These are phyloP conservation scores for Clohesyomyces aquaticus DNA, from an alignment of 495 filamentous ascomycete species.

Conservation along the genomic window DNA sequence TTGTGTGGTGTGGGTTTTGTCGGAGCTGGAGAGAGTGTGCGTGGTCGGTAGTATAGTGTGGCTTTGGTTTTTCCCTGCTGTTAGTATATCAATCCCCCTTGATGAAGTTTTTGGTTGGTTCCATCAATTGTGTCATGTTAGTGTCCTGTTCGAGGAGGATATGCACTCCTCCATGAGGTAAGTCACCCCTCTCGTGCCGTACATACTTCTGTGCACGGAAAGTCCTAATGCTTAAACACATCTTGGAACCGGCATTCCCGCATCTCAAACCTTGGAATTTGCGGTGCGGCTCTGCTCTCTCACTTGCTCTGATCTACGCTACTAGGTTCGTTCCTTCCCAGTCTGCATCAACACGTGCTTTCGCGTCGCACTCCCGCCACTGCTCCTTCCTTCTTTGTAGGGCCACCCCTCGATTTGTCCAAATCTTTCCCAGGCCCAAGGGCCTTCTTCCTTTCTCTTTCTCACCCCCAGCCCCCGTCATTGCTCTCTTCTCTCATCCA, in stretches of 20 bases:
- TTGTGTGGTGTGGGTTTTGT: constrained; percentile 22
- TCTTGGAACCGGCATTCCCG: too few relatives aligned
- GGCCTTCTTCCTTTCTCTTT: neutral
- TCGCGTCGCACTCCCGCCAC: constrained; percentile 6
- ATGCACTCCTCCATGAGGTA: too few relatives aligned
- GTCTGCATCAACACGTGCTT: constrained; percentile 5
- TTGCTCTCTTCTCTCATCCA: neutral
- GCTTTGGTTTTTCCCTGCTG: constrained; percentile 1
- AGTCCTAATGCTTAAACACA: too few relatives aligned
- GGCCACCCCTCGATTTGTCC: too few relatives aligned
- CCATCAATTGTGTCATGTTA: too few relatives aligned
- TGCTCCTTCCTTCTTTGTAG: constrained; percentile 3
- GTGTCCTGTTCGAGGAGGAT: too few relatives aligned
- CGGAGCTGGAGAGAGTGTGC: constrained; percentile 5
- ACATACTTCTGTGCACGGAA: too few relatives aligned
- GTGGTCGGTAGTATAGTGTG: neutral
- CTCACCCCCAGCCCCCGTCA: too few relatives aligned
- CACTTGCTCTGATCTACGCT: neutral
- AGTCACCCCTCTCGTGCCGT: too few relatives aligned
- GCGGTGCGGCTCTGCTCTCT: neutral
- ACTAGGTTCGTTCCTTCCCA: neutral
- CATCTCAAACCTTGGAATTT: too few relatives aligned
- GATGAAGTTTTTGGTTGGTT: too few relatives aligned
- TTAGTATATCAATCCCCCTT: neutral
- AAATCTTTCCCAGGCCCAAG: too few relatives aligned